A percentile compares a stretch with the other conserved stretches of the same genome.
Evolutionary conservation across 2,329 filamentous ascomycete species (phyloP).

Genomic region (Pseudogymnoascus sp.): DNA sequence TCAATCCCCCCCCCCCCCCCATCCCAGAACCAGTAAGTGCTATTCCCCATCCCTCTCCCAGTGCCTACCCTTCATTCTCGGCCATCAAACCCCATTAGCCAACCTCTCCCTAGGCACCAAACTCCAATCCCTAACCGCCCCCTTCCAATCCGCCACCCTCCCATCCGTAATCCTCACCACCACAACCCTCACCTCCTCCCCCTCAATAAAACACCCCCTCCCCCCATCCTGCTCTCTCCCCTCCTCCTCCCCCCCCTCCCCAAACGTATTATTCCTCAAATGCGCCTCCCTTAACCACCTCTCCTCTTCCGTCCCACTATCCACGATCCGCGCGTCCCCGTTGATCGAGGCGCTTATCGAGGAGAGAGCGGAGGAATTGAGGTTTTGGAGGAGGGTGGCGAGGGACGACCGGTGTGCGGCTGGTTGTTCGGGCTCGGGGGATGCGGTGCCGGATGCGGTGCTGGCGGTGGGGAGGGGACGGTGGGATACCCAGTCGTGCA

Average conservation of each 20-base stretch:
- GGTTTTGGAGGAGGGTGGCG: conserved; percentile 73
- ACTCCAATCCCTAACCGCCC: conserved; percentile 74
- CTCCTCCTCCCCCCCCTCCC: conserved; percentile 45
- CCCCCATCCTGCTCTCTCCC: conserved; percentile 38
- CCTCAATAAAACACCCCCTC: conserved; percentile 62
- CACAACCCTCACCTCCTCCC: conserved; percentile 78
- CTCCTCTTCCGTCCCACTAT: conserved; percentile 70
- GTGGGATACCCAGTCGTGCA: conserved; percentile 96
- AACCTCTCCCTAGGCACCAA: conserved; percentile 17
- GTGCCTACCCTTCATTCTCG: neutral
- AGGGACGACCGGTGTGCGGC: conserved; percentile 55
- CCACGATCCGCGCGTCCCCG: conserved; percentile 68
- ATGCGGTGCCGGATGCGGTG: conserved; percentile 53
- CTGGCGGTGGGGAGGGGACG: conserved; percentile 66
- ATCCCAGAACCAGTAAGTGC: neutral
- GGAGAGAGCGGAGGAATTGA: conserved; percentile 81
- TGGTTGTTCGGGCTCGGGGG: conserved; percentile 43
- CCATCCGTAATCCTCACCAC: conserved; percentile 78
- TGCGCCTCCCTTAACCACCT: conserved; percentile 74
- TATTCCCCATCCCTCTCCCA: neutral
- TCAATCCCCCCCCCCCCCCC: neutral
- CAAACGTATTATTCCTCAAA: conserved; percentile 86
- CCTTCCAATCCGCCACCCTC: conserved; percentile 89
- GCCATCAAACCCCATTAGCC: conserved; percentile 19
- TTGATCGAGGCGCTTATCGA: conserved; percentile 92